A percentile compares a stretch with the other conserved stretches of the same genome.
These are phyloP conservation scores for Poronia punctata DNA, from an alignment of 495 filamentous ascomycete genomes.

Conservation along the genomic window DNA sequence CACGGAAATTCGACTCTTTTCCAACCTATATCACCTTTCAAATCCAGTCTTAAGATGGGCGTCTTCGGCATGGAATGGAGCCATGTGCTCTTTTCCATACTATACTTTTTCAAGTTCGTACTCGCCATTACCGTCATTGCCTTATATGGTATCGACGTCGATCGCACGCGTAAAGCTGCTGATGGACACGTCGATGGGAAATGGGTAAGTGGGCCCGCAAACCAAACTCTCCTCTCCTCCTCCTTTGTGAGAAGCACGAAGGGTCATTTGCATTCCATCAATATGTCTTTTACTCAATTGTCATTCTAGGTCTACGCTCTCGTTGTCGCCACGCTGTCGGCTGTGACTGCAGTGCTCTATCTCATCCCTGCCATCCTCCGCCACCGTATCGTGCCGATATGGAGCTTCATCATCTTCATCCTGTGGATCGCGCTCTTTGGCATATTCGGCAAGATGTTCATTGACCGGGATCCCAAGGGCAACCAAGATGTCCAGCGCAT, in stretches of 20 bases:
- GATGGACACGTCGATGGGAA: constrained; percentile 50
- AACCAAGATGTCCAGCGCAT: constrained; percentile 59
- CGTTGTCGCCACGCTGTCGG: constrained; percentile 53
- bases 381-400: constrained; percentile 48
- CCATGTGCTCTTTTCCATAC: constrained; percentile 41
- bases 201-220: constrained; percentile 63
- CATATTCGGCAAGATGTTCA: constrained; percentile 70
- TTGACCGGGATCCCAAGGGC: constrained; percentile 55
- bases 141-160: constrained; percentile 69
- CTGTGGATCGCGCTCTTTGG: constrained; percentile 79
- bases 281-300: neutral
- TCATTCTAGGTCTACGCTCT: constrained; percentile 56
- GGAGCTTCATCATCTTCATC: constrained; percentile 65
- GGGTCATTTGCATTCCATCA: neutral
- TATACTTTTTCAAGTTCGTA: constrained; percentile 66
- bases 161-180: constrained; percentile 45
- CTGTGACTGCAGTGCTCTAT: constrained; percentile 55
- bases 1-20: too few relatives aligned
- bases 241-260: neutral
- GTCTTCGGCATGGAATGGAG: constrained; percentile 25
- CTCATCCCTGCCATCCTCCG: constrained; percentile 54
- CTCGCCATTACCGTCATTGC: constrained; percentile 68
- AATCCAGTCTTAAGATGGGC: constrained; percentile 32
- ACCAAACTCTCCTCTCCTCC: neutral
- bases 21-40: too few relatives aligned